phyloP scores from a whole-genome alignment of 805 yeast species.

The Cyberlindnera maclurae region DNA sequence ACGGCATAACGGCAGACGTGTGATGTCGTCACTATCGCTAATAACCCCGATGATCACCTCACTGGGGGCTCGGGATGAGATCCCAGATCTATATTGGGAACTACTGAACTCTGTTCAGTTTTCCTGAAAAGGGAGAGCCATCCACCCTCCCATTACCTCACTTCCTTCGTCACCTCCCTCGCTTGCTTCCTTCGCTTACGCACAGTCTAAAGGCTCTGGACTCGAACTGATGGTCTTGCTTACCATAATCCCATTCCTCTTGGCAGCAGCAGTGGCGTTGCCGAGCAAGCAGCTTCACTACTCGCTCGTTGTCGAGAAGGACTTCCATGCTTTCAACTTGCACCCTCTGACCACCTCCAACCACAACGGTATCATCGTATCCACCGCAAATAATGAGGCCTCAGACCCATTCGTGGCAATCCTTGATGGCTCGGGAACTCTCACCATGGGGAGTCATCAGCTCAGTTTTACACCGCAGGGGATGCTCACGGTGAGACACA shows the following conservation, averaged over 20 bases:
- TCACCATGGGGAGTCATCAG: neutral
- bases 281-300: constrained; percentile 7
- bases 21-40: too few relatives aligned
- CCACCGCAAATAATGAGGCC: neutral
- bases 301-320: constrained; percentile 6
- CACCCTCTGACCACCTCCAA: neutral
- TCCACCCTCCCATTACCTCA: too few relatives aligned
- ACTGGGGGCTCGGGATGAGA: too few relatives aligned
- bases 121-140: too few relatives aligned
- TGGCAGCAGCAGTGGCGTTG: neutral
- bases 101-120: too few relatives aligned
- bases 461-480: neutral
- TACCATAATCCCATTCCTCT: neutral
- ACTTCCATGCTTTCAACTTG: constrained; percentile 6
- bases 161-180: too few relatives aligned
- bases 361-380: neutral
- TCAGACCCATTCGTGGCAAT: neutral
- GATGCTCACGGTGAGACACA: neutral
- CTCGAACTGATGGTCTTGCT: neutral
- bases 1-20: too few relatives aligned
- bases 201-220: too few relatives aligned
- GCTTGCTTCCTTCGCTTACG: too few relatives aligned
- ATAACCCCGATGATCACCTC: too few relatives aligned
- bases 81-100: too few relatives aligned
- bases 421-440: neutral